Base-by-base conservation (phyloP, 768 basidiomycete genomes). In the Leccinum arenicola region DNA sequence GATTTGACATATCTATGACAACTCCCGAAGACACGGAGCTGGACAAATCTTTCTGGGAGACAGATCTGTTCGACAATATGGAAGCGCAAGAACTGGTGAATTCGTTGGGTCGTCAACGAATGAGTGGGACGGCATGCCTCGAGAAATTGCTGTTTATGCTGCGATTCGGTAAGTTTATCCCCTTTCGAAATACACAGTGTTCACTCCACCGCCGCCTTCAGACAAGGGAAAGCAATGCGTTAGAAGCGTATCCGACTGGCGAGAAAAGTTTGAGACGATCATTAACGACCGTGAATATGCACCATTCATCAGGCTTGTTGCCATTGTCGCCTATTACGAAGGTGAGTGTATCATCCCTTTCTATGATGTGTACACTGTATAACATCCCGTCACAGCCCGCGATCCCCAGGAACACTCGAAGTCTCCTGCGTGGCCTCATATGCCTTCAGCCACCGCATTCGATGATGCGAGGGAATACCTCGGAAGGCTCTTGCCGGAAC, bases 401-500 rank as follows among this genome's bases (percentile, higher is more conserved):
- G 62, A 62, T 47, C 29, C 31, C 6, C 50, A 40, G 6, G 31
- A 21, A 1, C 9, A 49, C 10, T 17, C 50, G 1, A 49, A 60
- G n/a, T 59, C 56, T 50, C 51, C 47, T 14, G 50, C 35, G 14
- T 5, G 1, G 8, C 11, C 47, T 53, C 29, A 25, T 1, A 12
- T 11, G 10, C 50, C 56, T 47, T 6, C 59, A 6, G 35, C 51
- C 8, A 50, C 33, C 5, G 25, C 55, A 12, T 61, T 64, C 17
- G 40, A 68, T n/a, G 56, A 60, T 6, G 69, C 66, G 17, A 64
- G 47, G 61, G 19, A 49, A 19, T 61, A 57, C 45, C 47, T 68
- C 15, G 27, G 45, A 4, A 21, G 3, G 3, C 62, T 69, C 21
- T 21, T 69, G 4, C 35, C 31, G 6, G 11, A 6, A 10, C 66